Conservation (phyloP, 2,329 filamentous ascomycete genomes). For the Microsporum ferrugineum region DNA sequence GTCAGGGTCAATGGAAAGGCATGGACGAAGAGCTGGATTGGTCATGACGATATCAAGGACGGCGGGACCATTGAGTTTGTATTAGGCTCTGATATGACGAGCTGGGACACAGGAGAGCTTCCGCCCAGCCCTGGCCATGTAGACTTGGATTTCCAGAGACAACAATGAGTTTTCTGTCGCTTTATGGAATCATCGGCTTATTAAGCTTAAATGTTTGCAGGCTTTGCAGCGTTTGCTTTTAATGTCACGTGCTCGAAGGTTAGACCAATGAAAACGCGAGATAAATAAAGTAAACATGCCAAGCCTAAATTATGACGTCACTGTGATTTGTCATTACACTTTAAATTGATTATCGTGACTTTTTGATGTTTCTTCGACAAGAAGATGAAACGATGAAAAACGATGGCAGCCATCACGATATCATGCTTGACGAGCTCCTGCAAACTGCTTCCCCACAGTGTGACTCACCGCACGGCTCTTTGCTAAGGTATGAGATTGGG, state of each 20-base stretch:
- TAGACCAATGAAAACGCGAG: neutral
- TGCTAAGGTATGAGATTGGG: neutral
- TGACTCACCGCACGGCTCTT: no score
- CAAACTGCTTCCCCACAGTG: neutral
- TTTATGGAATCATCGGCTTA: neutral
- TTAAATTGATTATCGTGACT: neutral
- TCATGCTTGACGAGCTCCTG: neutral
- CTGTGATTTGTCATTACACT: neutral
- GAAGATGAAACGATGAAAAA: neutral
- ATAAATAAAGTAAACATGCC: neutral
- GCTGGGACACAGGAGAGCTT: slow-evolving; percentile 41
- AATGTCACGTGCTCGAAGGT: neutral
- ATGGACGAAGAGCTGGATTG: slow-evolving; percentile 47
- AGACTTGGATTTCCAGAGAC: neutral
- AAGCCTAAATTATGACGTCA: neutral
- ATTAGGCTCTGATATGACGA: slow-evolving; percentile 26
- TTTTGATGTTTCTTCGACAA: neutral
- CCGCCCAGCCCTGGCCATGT: slow-evolving; percentile 41
- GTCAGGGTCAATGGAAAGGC: slow-evolving; percentile 42
- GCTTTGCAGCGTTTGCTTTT: neutral
- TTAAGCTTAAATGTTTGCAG: neutral
- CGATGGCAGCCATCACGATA: neutral
- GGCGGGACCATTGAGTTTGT: slow-evolving; percentile 41
- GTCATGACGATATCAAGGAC: slow-evolving; percentile 38
- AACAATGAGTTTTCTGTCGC: neutral